Evolutionary conservation across 805 yeast genomes (phyloP).

Genomic region (Grigorovia yakushimaensis): DNA sequence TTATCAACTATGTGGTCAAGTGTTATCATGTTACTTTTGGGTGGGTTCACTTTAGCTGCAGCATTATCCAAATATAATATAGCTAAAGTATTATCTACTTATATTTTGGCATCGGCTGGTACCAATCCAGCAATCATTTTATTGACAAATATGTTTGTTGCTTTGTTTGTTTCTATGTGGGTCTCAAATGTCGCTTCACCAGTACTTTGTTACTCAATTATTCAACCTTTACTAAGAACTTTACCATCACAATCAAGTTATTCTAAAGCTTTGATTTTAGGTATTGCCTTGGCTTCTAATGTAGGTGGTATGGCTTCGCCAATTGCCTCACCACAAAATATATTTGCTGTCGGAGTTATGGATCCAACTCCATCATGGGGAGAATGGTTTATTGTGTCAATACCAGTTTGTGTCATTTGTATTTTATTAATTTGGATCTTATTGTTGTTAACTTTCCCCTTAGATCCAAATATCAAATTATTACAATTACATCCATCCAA

Average conservation of each 20-base stretch:
- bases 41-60: constrained; percentile 93
- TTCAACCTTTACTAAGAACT: constrained; percentile 82
- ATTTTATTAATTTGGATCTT: constrained; percentile 65
- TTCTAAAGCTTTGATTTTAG: constrained; percentile 75
- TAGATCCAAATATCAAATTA: constrained; percentile 41
- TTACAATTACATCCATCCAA: constrained; percentile 39
- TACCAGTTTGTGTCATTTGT: constrained; percentile 66
- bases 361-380: constrained; percentile 78
- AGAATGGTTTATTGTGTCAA: constrained; percentile 82
- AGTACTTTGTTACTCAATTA: constrained; percentile 79
- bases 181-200: constrained; percentile 97
- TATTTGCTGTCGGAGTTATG: constrained; percentile 84
- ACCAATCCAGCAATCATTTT: constrained; percentile 72
- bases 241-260: constrained; percentile 70
- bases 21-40: constrained; percentile 77
- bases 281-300: constrained; percentile 87
- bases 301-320: constrained; percentile 97
- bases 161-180: constrained; percentile 87
- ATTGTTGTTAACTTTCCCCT: constrained; percentile 54
- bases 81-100: constrained; percentile 77
- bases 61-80: constrained; percentile 85
- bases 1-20: constrained; percentile 92
- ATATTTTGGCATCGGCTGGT: constrained; percentile 73
- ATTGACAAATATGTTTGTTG: constrained; percentile 74
- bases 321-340: constrained; percentile 93